phyloP scores from a whole-genome alignment of 148 eudicot genomes.

The Cornus kousa region DNA sequence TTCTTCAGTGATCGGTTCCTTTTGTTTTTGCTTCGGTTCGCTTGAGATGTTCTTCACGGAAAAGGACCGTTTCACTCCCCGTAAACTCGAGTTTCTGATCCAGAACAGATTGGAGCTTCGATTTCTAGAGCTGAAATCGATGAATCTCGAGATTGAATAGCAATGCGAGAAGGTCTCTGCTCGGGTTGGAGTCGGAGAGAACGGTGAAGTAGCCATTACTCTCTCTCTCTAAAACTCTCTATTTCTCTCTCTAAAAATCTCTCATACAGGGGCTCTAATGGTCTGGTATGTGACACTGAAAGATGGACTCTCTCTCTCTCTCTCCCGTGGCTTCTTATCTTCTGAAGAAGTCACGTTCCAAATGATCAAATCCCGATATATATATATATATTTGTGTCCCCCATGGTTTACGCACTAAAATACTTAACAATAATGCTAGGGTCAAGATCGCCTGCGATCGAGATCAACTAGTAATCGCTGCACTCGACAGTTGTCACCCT shows the following conservation, averaged over 20 bases:
- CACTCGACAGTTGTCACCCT: not conserved
- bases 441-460: not conserved
- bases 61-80: constrained; percentile 22
- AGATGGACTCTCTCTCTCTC: not conserved
- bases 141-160: constrained; percentile 27
- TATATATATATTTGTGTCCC: not conserved
- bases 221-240: constrained; percentile 3
- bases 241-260: not conserved
- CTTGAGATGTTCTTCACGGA: constrained; percentile 34
- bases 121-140: constrained; percentile 29
- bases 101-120: constrained; percentile 32
- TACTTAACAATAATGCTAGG: not conserved
- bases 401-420: not conserved
- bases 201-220: constrained; percentile 35
- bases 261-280: not conserved
- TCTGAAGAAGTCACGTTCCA: not conserved
- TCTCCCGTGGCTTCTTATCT: not conserved
- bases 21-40: constrained; percentile 33
- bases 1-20: constrained; percentile 29
- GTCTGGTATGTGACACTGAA: not conserved
- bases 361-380: constrained; percentile 6
- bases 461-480: not conserved
- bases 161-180: constrained; percentile 18
- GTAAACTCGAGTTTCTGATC: constrained; percentile 8
- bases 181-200: constrained; percentile 9